Evolutionary conservation across 139 green algal species (phyloP).

Genomic region (Pseudopediastrum boryanum): DNA sequence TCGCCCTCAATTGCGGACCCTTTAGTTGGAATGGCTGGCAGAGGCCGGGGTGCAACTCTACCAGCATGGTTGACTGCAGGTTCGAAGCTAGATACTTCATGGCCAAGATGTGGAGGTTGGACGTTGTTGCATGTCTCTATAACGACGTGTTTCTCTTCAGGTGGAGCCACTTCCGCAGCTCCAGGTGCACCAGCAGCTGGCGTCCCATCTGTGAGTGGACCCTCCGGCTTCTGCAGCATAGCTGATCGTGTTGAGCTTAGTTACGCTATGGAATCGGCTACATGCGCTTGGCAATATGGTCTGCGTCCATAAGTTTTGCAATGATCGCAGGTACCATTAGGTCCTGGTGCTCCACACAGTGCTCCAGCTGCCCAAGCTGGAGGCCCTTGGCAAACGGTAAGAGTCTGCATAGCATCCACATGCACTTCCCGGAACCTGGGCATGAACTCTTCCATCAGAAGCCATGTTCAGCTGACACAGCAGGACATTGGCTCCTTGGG

Average conservation of each 20-base stretch:
- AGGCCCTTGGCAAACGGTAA: not conserved
- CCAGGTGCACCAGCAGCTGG: not conserved
- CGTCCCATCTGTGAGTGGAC: not conserved
- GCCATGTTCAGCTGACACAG: no score
- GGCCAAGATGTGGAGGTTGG: not conserved
- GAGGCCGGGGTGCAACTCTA: conserved; percentile 53
- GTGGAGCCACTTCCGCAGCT: conserved; percentile 30
- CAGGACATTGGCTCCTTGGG: no score
- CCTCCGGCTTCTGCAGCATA: no score
- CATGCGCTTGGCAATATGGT: not conserved
- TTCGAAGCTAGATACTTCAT: not conserved
- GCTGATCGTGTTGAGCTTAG: no score
- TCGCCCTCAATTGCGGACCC: not conserved
- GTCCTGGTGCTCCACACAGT: not conserved
- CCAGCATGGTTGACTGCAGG: conserved; percentile 59
- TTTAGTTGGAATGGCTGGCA: conserved; percentile 36
- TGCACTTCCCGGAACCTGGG: no score
- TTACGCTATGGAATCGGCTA: not conserved
- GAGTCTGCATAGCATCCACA: no score
- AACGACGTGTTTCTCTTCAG: not conserved
- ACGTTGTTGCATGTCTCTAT: not conserved
- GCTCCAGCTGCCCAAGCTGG: not conserved
- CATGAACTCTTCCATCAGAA: no score
- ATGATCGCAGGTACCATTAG: not conserved
- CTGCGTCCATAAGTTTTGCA: not conserved